Evolutionary conservation across 2,329 filamentous ascomycete genomes (phyloP).

Genomic region (Trichoderma sp.): DNA sequence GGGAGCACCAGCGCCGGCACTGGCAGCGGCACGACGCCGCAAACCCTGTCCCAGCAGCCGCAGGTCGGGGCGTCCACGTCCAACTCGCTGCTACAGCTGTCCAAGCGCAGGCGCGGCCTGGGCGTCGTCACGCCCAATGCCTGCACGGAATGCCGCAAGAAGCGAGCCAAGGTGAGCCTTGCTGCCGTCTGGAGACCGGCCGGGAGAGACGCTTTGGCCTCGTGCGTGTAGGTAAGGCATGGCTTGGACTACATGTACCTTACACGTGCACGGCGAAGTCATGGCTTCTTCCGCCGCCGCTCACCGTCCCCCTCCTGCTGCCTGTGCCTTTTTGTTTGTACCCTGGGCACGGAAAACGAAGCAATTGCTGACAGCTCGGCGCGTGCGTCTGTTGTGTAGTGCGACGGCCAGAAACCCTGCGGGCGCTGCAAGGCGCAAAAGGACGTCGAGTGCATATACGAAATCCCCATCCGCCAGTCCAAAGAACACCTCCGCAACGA

Average conservation of each 20-base stretch:
- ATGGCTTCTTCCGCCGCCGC: not conserved
- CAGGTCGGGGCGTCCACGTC: conserved; percentile 25
- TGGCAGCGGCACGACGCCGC: conserved; percentile 40
- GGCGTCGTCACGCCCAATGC: conserved; percentile 63
- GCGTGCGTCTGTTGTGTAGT: conserved; percentile 44
- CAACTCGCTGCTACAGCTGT: conserved; percentile 36
- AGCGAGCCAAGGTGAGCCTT: conserved; percentile 58
- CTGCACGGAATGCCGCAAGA: conserved; percentile 64
- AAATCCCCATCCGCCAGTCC: conserved; percentile 64
- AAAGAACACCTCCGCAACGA: conserved; percentile 64
- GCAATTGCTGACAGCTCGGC: not conserved
- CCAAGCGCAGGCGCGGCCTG: conserved; percentile 57
- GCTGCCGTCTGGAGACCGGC: not conserved
- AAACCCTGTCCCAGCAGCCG: conserved; percentile 34
- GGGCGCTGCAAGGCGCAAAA: conserved; percentile 58
- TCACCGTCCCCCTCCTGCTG: not conserved
- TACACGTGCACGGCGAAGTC: not conserved
- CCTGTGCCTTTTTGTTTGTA: too few relatives aligned
- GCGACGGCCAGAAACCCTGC: conserved; percentile 61
- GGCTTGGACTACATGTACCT: too few relatives aligned
- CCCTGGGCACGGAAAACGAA: too few relatives aligned
- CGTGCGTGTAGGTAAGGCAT: not conserved
- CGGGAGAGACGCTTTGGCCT: not conserved
- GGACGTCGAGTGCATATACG: conserved; percentile 61
- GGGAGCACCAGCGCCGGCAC: conserved; percentile 37